Base-by-base conservation (phyloP, 225 moss, liverwort and hornwort genomes). In the Pleurozium schreberi region DNA sequence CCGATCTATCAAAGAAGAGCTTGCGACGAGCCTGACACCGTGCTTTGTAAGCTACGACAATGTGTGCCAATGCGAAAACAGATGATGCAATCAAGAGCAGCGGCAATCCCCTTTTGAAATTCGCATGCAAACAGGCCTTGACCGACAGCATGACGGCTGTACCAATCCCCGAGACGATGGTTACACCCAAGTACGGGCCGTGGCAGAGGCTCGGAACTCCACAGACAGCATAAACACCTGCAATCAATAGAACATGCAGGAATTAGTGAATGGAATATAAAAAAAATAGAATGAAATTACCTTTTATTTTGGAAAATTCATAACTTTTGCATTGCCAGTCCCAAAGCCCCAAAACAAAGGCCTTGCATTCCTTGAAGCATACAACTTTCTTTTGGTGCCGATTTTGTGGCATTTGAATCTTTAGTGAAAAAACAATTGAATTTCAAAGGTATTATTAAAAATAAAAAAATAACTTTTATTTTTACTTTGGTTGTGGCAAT, bases 41-140 rank as follows among this genome's bases (percentile, higher is more conserved):
- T 42, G 93, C 92, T 91, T 93, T 93, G 74, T 95, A 93, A 34
- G 95, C 93, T 22, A 95, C 92, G 59, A 92, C n/a, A 67, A 93
- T 91, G 85, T 95, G 95, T 62, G 91, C 86, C 49, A 92, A 50
- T 17, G 93, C 92, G 68, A 95, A 92, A 25, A 89, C 81, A 58
- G 95, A 91, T 57, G 95, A 95, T 36, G 84, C 86, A 40, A 91
- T 59, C 81, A 95, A 79, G 53, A 95, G 92, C 90, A 95, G 55
- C 21, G 93, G 82, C 74, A 91, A 85, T n/a, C 87, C 90, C 74
- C 89, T 87, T 33, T 84, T 90, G 30, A 87, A 92, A 88, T 83
- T 90, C 61, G 88, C 83, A n/a, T 90, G 92, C 16, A 93, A 25
- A 20, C 83, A 81, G 18, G 82, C 86, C 81, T 95, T 95, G 62